Evolutionary conservation across 768 basidiomycete genomes (phyloP).

Genomic region (Agrocybe chaxingu): DNA sequence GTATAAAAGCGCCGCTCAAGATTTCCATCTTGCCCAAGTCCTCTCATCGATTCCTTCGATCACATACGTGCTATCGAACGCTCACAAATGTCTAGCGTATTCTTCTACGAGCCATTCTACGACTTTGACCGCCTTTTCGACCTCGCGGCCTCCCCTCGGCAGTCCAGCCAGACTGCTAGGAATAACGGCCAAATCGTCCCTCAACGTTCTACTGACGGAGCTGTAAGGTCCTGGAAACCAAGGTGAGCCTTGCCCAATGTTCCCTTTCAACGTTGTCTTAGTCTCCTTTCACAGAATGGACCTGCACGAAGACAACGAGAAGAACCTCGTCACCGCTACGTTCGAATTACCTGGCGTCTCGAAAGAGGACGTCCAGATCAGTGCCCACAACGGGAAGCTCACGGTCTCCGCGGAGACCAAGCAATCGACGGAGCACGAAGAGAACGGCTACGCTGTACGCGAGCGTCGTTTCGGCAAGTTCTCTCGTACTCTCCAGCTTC

Average conservation of each 20-base stretch:
- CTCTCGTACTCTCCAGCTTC: slow-evolving; percentile 43
- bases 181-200: slow-evolving; percentile 1
- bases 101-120: slow-evolving; percentile 32
- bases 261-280: not conserved
- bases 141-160: slow-evolving; percentile 13
- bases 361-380: slow-evolving; percentile 46
- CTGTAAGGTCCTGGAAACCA: slow-evolving; percentile 21
- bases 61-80: no score
- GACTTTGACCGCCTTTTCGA: slow-evolving; percentile 38
- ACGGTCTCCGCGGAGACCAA: slow-evolving; percentile 46
- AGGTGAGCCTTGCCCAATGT: slow-evolving; percentile 15
- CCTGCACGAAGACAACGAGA: slow-evolving; percentile 42
- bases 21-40: no score
- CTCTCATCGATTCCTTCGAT: no score
- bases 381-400: slow-evolving; percentile 44
- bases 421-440: slow-evolving; percentile 25
- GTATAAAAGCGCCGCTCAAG: no score
- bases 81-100: not conserved
- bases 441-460: slow-evolving; percentile 33
- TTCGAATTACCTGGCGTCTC: slow-evolving; percentile 56
- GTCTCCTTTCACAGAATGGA: slow-evolving; percentile 39
- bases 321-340: slow-evolving; percentile 45
- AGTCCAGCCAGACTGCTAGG: not conserved
- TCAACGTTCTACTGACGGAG: slow-evolving; percentile 6
- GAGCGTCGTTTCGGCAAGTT: slow-evolving; percentile 46